Percentiles rank a stretch among this genome's conserved stretches.
phyloP scores from a whole-genome alignment of 2,329 filamentous ascomycete species.

The Calonectria leucothoes region DNA sequence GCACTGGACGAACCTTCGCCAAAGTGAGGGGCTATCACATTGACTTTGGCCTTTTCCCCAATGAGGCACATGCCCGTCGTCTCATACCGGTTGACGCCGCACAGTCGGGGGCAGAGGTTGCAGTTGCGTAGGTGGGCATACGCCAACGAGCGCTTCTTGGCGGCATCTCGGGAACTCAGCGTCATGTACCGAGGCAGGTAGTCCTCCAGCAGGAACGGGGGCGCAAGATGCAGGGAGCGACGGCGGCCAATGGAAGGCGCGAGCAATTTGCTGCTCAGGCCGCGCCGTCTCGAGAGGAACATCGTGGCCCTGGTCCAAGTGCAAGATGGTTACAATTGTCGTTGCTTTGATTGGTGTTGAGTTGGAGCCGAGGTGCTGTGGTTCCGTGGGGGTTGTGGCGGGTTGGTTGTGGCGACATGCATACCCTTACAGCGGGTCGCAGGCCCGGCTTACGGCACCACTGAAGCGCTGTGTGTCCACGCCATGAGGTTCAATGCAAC shows the following conservation, averaged over 20 bases:
- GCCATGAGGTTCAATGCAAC: too few species aligned
- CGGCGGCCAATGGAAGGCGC: slow-evolving; percentile 1
- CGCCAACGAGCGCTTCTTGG: slow-evolving; percentile 78
- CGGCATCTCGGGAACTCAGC: slow-evolving; percentile 74
- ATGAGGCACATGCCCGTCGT: slow-evolving; percentile 83
- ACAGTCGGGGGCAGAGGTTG: slow-evolving; percentile 83
- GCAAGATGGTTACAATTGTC: slow-evolving; percentile 35
- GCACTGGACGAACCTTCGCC: slow-evolving; percentile 69
- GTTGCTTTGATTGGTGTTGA: slow-evolving; percentile 37
- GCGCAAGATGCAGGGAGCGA: slow-evolving; percentile 63
- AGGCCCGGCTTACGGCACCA: neutral
- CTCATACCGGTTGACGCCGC: slow-evolving; percentile 84
- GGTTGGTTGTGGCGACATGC: neutral
- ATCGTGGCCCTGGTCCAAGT: slow-evolving; percentile 22
- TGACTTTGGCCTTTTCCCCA: slow-evolving; percentile 81
- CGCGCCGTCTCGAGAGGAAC: slow-evolving; percentile 23
- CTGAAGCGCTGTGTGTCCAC: too few species aligned
- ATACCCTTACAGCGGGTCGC: neutral
- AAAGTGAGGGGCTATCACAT: slow-evolving; percentile 87
- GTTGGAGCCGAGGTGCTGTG: neutral
- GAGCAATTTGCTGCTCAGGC: neutral
- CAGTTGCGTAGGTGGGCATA: slow-evolving; percentile 82
- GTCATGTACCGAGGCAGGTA: slow-evolving; percentile 80
- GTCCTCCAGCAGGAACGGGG: slow-evolving; percentile 77
- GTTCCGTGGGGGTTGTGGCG: neutral